Conservation (phyloP, 2,329 filamentous ascomycete species). For the Diaporthe ampelina region DNA sequence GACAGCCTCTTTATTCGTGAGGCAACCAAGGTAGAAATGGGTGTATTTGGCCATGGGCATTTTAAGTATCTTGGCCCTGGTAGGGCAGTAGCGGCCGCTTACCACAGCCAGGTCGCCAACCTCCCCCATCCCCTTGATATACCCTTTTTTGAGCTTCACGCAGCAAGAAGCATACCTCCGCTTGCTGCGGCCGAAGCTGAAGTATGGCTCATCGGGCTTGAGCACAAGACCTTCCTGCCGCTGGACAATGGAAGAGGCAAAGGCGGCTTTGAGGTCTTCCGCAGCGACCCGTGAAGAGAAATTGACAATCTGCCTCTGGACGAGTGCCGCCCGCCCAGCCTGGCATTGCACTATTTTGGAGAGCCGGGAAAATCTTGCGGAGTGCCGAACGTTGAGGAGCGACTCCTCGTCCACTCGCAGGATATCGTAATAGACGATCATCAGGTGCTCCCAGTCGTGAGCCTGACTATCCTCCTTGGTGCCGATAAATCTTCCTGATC, state of each 20-base stretch:
- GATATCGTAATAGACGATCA: slow-evolving; percentile 74
- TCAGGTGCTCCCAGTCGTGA: slow-evolving; percentile 67
- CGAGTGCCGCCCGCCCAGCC: slow-evolving; percentile 75
- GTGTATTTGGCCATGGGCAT: slow-evolving; percentile 77
- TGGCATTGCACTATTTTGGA: slow-evolving; percentile 64
- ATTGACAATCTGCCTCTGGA: slow-evolving; percentile 76
- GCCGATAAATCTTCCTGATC: slow-evolving; percentile 79
- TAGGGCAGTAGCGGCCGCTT: slow-evolving; percentile 79
- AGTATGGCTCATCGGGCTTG: slow-evolving; percentile 86
- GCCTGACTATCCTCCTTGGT: slow-evolving; percentile 77
- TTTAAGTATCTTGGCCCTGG: slow-evolving; percentile 68
- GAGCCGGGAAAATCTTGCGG: slow-evolving; percentile 72
- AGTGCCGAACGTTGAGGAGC: slow-evolving; percentile 65
- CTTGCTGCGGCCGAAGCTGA: slow-evolving; percentile 62
- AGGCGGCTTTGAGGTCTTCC: slow-evolving; percentile 70
- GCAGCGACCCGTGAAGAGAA: slow-evolving; percentile 69
- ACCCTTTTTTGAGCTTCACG: slow-evolving; percentile 92
- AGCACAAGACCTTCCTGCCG: slow-evolving; percentile 85
- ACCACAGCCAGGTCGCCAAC: slow-evolving; percentile 86
- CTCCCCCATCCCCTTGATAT: slow-evolving; percentile 83
- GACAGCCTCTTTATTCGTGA: slow-evolving; percentile 76
- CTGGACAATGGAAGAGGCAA: slow-evolving; percentile 75
- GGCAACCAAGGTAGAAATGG: slow-evolving; percentile 83
- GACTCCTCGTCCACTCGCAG: slow-evolving; percentile 68
- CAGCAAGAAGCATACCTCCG: slow-evolving; percentile 63